phyloP scores from a whole-genome alignment of 768 basidiomycete species.

The Boletus coccyginus region DNA sequence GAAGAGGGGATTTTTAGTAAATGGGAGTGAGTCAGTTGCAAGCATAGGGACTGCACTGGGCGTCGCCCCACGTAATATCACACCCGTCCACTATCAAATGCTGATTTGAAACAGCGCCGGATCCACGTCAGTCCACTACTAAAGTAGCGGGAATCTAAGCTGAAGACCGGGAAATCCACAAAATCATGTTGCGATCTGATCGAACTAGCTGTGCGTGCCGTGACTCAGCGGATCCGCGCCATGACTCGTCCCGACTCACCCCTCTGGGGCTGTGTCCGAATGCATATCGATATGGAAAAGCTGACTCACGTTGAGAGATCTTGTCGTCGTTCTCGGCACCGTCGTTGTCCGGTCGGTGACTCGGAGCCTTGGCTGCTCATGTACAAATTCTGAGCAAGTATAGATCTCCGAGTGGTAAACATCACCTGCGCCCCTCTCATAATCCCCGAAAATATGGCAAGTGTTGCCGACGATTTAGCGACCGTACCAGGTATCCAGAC shows the following conservation, averaged over 20 bases:
- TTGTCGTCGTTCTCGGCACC: conserved; percentile 1
- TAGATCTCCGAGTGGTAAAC: not conserved
- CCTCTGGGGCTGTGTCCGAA: not conserved
- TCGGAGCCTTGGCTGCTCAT: not conserved
- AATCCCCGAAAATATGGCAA: conserved; percentile 14
- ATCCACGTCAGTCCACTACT: no score
- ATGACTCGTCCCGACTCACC: not conserved
- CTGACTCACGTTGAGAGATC: not conserved
- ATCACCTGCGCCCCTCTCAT: not conserved
- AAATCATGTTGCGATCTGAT: no score
- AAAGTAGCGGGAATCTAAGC: no score
- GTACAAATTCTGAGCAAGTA: conserved; percentile 3
- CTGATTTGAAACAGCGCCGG: no score
- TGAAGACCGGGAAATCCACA: no score
- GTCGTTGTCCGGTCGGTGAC: conserved; percentile 9
- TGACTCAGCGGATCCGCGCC: not conserved
- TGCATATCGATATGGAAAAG: not conserved
- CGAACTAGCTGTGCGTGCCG: not conserved
- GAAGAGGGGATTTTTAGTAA: conserved; percentile 3
- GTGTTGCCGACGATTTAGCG: conserved; percentile 22
- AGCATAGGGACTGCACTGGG: conserved; percentile 31
- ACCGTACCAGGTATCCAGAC: conserved; percentile 30
- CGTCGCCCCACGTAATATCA: no score
- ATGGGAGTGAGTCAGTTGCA: conserved; percentile 11
- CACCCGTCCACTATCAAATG: no score